These are phyloP conservation scores for Diaporthe destruens DNA, from an alignment of 2,329 filamentous ascomycete genomes.

Conservation along the genomic window DNA sequence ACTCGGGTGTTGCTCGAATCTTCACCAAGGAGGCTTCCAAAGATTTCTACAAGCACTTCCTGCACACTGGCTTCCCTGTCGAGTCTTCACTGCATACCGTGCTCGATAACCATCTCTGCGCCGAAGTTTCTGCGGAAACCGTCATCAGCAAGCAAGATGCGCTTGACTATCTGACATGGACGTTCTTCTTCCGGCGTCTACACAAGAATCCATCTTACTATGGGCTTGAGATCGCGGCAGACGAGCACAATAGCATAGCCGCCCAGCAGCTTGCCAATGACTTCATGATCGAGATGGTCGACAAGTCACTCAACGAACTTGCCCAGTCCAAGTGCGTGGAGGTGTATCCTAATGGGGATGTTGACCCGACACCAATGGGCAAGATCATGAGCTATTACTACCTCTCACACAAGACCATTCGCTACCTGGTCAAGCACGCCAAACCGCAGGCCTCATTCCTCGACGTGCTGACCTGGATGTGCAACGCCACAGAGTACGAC, in stretches of 20 bases:
- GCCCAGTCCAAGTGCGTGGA: conserved; percentile 86
- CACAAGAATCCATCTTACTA: conserved; percentile 99
- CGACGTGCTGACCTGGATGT: conserved; percentile 93
- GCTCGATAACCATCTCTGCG: conserved; percentile 94
- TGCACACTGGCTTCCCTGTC: conserved; percentile 97
- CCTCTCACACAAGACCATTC: conserved; percentile 93
- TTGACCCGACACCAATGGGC: conserved; percentile 90
- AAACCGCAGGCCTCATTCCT: conserved; percentile 82
- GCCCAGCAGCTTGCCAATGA: conserved; percentile 92
- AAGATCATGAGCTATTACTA: conserved; percentile 99
- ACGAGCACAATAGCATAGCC: conserved; percentile 88
- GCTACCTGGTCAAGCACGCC: conserved; percentile 82
- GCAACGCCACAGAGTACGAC: conserved; percentile 92
- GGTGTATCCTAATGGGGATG: conserved; percentile 86
- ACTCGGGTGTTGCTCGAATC: conserved; percentile 94
- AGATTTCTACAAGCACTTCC: conserved; percentile 99
- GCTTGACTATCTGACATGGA: conserved; percentile 98
- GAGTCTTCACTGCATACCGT: conserved; percentile 97
- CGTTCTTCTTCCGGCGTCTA: conserved; percentile 96
- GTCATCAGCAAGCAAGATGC: conserved; percentile 96
- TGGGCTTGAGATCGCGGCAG: conserved; percentile 90
- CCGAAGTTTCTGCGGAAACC: conserved; percentile 93
- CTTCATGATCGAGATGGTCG: conserved; percentile 94
- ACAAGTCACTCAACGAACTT: conserved; percentile 85
- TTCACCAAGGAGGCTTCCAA: conserved; percentile 99